Evolutionary conservation across 768 basidiomycete species (phyloP).

Genomic region (Psilocybe sp.): DNA sequence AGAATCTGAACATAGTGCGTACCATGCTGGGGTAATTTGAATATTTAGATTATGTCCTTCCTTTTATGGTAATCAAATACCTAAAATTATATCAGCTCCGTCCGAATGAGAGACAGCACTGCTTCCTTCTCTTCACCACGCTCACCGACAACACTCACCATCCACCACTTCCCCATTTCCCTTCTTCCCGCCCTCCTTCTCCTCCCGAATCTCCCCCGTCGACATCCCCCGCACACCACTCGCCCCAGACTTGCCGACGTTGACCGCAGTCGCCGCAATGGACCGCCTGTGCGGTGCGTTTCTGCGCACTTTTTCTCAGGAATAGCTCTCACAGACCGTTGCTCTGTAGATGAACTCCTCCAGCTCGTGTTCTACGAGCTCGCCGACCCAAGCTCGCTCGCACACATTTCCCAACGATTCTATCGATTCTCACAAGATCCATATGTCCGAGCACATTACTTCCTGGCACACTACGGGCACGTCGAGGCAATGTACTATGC

Average conservation of each 20-base stretch:
- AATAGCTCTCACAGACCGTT: conserved; percentile 10
- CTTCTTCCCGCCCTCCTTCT: conserved; percentile 8
- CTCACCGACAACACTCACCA: conserved; percentile 16
- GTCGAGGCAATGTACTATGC: conserved; percentile 73
- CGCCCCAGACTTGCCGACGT: conserved; percentile 13
- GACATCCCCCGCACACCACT: conserved; percentile 11
- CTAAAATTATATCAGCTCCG: conserved; percentile 47
- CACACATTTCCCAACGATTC: conserved; percentile 56
- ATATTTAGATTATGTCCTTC: conserved; percentile 23
- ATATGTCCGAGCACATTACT: conserved; percentile 76
- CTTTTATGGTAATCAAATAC: conserved; percentile 31
- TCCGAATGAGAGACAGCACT: conserved; percentile 31
- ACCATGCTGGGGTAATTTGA: conserved; percentile 7
- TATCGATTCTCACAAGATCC: conserved; percentile 65
- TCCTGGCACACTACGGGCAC: conserved; percentile 68
- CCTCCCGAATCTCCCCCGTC: conserved; percentile 7
- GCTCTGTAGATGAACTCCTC: conserved; percentile 55
- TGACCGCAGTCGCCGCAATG: conserved; percentile 32
- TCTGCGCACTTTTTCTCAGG: conserved; percentile 11
- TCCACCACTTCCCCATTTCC: conserved; percentile 11
- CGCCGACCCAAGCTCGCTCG: conserved; percentile 58
- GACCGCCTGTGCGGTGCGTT: conserved; percentile 66
- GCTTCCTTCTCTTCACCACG: conserved; percentile 26
- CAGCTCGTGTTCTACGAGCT: conserved; percentile 75
- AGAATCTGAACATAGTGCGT: conserved; percentile 28